Evolutionary conservation across 2,329 filamentous ascomycete species (phyloP).

Genomic region (Furcasterigmium sp.): DNA sequence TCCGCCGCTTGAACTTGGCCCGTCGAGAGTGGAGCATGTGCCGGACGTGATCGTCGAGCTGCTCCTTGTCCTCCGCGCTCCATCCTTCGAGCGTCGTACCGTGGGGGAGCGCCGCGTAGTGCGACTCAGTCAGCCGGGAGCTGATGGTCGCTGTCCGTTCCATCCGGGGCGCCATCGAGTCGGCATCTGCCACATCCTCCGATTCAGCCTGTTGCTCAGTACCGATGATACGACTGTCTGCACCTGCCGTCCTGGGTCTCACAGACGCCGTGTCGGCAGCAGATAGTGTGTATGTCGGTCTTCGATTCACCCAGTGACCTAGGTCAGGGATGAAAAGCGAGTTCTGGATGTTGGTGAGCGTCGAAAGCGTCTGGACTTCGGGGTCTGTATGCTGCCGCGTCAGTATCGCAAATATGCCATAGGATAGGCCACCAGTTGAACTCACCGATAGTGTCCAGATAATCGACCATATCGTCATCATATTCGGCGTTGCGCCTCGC

Average conservation of each 20-base stretch:
- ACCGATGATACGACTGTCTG: not conserved
- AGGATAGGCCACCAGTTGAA: too few species aligned
- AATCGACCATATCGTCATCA: conserved; percentile 31
- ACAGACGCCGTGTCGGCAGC: not conserved
- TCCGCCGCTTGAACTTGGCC: conserved; percentile 70
- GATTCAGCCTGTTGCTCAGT: not conserved
- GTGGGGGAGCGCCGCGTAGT: conserved; percentile 76
- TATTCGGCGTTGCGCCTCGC: conserved; percentile 19
- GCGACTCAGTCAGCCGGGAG: conserved; percentile 62
- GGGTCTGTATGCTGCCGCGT: conserved; percentile 51
- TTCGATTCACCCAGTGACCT: conserved; percentile 69
- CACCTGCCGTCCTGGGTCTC: not conserved
- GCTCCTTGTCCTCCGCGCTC: conserved; percentile 66
- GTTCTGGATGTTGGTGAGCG: conserved; percentile 85
- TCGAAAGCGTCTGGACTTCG: conserved; percentile 76
- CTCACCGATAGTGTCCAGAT: conserved; percentile 33
- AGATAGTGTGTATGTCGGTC: conserved; percentile 70
- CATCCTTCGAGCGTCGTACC: conserved; percentile 68
- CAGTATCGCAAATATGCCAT: not conserved
- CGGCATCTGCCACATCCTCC: not conserved
- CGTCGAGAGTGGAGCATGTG: conserved; percentile 82
- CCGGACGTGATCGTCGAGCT: conserved; percentile 79
- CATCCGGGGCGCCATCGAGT: conserved; percentile 15
- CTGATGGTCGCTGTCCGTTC: conserved; percentile 55
- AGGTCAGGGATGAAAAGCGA: conserved; percentile 81